Evolutionary conservation across 1,139 yeast species (phyloP).

Genomic region (Meyerozyma sp.): DNA sequence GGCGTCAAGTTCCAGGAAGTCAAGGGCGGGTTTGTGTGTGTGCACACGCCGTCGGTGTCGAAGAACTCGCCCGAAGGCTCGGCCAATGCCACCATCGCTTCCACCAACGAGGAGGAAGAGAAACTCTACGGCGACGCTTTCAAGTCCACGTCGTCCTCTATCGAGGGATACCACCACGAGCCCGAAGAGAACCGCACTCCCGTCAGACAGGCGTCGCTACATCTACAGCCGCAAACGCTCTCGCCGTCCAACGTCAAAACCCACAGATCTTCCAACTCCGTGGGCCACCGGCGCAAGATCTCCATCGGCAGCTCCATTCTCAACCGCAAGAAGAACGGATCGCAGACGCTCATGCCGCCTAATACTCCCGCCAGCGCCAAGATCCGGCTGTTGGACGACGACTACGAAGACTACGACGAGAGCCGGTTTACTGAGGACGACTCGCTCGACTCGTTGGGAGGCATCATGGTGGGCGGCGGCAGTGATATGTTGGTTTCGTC

Average conservation of each 20-base stretch:
- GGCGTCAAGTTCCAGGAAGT: constrained; percentile 87
- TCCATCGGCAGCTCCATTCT: constrained; percentile 54
- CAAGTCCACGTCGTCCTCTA: constrained; percentile 31
- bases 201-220: constrained; percentile 37
- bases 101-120: constrained; percentile 28
- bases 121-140: constrained; percentile 42
- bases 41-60: constrained; percentile 53
- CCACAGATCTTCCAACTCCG: constrained; percentile 26
- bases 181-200: constrained; percentile 16
- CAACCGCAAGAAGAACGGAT: constrained; percentile 43
- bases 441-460: constrained; percentile 59
- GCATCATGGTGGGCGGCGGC: constrained; percentile 45
- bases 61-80: constrained; percentile 6
- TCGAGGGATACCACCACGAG: constrained; percentile 13
- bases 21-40: constrained; percentile 89
- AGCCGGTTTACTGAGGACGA: constrained; percentile 39
- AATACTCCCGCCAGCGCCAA: constrained; percentile 49
- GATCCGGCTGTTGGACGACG: constrained; percentile 28
- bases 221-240: constrained; percentile 23
- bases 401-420: constrained; percentile 28
- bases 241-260: constrained; percentile 20
- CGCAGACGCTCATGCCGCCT: constrained; percentile 41
- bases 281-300: constrained; percentile 54
- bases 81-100: constrained; percentile 19
- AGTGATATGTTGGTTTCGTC: constrained; percentile 65